phyloP scores from a whole-genome alignment of 495 filamentous ascomycete species.

The Penicillium lividum region DNA sequence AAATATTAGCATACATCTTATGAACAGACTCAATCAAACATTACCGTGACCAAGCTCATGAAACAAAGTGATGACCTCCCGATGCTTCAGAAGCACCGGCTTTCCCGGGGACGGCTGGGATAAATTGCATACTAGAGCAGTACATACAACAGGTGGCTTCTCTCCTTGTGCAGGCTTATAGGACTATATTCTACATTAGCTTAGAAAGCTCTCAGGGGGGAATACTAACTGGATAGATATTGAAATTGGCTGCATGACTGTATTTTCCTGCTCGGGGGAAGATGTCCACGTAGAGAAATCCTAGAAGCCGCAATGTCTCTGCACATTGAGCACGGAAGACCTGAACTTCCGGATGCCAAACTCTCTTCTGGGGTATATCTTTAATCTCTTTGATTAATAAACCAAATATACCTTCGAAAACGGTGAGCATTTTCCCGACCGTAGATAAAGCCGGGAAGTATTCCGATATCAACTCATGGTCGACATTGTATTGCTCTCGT shows the following conservation, averaged over 20 bases:
- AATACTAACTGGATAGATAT: slow-evolving; percentile 12
- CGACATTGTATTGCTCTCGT: slow-evolving; percentile 11
- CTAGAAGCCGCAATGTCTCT: slow-evolving; percentile 2
- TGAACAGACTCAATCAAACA: background rate
- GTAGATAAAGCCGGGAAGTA: slow-evolving; percentile 9
- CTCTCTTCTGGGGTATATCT: background rate
- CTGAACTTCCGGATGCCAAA: slow-evolving; percentile 8
- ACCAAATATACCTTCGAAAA: slow-evolving; percentile 4
- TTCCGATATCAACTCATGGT: slow-evolving; percentile 12
- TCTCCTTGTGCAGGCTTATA: background rate
- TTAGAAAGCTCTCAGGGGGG: background rate
- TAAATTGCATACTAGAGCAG: slow-evolving; percentile 14
- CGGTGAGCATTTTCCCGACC: slow-evolving; percentile 7
- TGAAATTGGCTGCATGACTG: slow-evolving; percentile 15
- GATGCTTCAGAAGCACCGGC: slow-evolving; percentile 12
- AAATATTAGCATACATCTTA: background rate
- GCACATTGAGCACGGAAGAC: background rate
- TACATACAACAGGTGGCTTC: slow-evolving; percentile 8
- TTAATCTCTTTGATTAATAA: slow-evolving; percentile 1
- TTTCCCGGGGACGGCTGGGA: slow-evolving; percentile 6
- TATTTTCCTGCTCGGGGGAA: slow-evolving; percentile 11
- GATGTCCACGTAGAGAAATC: slow-evolving; percentile 11
- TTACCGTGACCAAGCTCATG: slow-evolving; percentile 16
- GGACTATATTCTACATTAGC: slow-evolving; percentile 3
- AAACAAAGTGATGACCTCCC: slow-evolving; percentile 13